A percentile compares a stretch with the other conserved stretches of the same genome.
These are phyloP conservation scores for Hypoxylon sp. DNA, from an alignment of 2,329 filamentous ascomycete genomes.

Conservation along the genomic window DNA sequence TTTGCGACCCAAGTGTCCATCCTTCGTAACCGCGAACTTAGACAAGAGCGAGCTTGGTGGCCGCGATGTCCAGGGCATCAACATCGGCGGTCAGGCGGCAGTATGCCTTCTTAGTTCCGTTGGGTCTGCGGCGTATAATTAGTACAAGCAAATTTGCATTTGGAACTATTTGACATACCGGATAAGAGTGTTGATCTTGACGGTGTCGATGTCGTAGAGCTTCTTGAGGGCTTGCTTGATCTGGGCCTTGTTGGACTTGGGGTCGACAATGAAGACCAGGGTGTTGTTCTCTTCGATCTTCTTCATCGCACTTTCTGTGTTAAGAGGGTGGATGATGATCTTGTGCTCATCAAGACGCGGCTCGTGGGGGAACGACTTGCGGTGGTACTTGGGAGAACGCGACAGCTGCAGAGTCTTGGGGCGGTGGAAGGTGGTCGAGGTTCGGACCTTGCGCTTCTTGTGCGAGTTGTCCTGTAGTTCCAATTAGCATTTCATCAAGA, in stretches of 20 bases:
- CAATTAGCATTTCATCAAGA: constrained; percentile 37
- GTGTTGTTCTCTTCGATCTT: constrained; percentile 99
- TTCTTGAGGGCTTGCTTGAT: constrained; percentile 99
- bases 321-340: constrained; percentile 97
- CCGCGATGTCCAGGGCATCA: constrained; percentile 98
- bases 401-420: constrained; percentile 96
- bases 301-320: constrained; percentile 99
- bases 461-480: constrained; percentile 65
- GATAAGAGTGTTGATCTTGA: constrained; percentile 99
- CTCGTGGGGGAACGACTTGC: constrained; percentile 91
- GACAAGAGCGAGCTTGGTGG: constrained; percentile 98
- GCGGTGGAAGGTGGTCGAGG: constrained; percentile 94
- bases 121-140: constrained; percentile 71
- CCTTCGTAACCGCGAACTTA: constrained; percentile 68
- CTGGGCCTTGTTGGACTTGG: constrained; percentile 99
- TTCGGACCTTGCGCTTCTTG: constrained; percentile 93
- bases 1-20: constrained; percentile 35
- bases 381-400: constrained; percentile 93
- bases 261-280: constrained; percentile 94
- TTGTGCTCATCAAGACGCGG: constrained; percentile 97
- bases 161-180: constrained; percentile 68
- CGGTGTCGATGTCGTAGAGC: constrained; percentile 96
- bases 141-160: constrained; percentile 18
- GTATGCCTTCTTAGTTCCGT: constrained; percentile 99
- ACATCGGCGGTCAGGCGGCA: constrained; percentile 95